phyloP scores from a whole-genome alignment of 78 protist species.

The Monocercomonoides exilis region DNA sequence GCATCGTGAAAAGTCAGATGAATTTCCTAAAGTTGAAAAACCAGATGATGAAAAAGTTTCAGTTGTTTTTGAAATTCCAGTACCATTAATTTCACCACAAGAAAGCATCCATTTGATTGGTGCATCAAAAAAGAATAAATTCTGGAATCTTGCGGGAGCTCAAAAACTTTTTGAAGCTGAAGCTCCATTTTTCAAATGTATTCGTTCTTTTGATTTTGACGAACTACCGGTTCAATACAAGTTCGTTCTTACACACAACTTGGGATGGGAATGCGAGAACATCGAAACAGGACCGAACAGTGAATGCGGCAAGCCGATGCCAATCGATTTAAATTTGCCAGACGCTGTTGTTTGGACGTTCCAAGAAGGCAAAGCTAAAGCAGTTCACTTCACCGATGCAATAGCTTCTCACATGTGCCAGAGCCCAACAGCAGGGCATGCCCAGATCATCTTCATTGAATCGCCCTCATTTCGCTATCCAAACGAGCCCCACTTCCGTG shows the following conservation, averaged over 20 bases:
- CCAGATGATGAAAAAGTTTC: not conserved
- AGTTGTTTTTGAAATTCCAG: not conserved
- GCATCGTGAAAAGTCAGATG: not conserved
- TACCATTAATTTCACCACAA: not conserved
- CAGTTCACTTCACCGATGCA: not conserved
- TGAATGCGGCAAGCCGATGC: no score
- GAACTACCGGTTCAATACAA: not conserved
- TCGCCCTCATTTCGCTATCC: constrained; percentile 14
- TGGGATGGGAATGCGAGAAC: not conserved
- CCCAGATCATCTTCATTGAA: not conserved
- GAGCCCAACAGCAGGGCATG: not conserved
- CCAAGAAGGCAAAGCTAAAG: not conserved
- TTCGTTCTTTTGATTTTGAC: not conserved
- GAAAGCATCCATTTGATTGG: not conserved
- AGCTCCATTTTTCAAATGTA: not conserved
- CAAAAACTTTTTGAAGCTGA: not conserved
- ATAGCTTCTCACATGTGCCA: not conserved
- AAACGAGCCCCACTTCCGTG: not conserved
- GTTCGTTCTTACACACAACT: not conserved
- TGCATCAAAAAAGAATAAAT: not conserved
- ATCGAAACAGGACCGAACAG: not conserved
- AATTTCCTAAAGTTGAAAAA: not conserved
- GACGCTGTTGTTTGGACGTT: not conserved
- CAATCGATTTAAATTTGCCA: not conserved
- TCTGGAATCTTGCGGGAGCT: not conserved